Evolutionary conservation across 768 basidiomycete species (phyloP).

Genomic region (Mycena alexandri): DNA sequence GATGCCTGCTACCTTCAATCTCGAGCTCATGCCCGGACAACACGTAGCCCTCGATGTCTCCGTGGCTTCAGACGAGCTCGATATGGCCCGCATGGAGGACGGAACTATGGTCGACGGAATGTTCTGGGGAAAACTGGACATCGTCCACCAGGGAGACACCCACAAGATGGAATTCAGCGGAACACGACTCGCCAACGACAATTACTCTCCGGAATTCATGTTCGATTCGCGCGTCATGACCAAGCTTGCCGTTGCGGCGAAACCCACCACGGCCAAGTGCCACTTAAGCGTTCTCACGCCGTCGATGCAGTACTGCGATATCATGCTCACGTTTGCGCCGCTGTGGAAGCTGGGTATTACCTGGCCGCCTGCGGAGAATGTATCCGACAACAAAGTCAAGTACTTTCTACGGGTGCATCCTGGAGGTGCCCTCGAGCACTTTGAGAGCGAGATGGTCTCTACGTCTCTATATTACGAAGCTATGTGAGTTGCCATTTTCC

Average conservation of each 20-base stretch:
- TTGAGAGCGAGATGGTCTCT: conserved; percentile 83
- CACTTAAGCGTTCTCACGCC: conserved; percentile 82
- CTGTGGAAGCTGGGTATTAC: conserved; percentile 82
- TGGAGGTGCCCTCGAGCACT: conserved; percentile 89
- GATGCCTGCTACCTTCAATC: conserved; percentile 88
- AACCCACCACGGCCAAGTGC: conserved; percentile 82
- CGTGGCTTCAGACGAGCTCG: conserved; percentile 84
- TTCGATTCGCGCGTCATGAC: conserved; percentile 84
- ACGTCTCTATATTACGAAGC: conserved; percentile 91
- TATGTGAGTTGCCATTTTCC: conserved; percentile 61
- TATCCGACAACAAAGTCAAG: conserved; percentile 80
- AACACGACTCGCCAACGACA: conserved; percentile 74
- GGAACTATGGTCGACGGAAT: conserved; percentile 86
- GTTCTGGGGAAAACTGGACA: conserved; percentile 91
- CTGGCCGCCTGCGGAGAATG: conserved; percentile 82
- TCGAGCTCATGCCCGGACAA: conserved; percentile 85
- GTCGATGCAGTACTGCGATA: conserved; percentile 82
- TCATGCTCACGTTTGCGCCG: conserved; percentile 76
- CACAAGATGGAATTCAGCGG: conserved; percentile 89
- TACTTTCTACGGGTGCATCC: conserved; percentile 88
- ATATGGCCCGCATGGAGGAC: conserved; percentile 94
- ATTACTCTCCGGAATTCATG: conserved; percentile 75
- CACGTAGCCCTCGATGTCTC: conserved; percentile 85
- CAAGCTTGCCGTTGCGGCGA: conserved; percentile 80
- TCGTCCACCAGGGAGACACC: conserved; percentile 81